Conservation (phyloP, 1,139 yeast species). For the Suhomyces ambrosiae region DNA sequence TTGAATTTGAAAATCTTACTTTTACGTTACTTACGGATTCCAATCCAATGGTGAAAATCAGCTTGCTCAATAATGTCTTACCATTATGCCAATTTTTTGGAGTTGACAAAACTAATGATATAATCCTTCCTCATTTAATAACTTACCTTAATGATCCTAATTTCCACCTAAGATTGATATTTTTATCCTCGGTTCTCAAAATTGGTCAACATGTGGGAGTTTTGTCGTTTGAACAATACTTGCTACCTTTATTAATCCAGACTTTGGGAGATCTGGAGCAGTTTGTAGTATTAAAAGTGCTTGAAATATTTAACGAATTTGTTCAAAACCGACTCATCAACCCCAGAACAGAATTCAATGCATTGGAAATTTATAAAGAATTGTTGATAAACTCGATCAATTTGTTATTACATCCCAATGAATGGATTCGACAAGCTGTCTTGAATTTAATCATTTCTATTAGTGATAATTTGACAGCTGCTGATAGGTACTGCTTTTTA, state of each 20-base stretch:
- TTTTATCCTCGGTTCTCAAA: constrained; percentile 75
- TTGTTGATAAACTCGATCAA: constrained; percentile 32
- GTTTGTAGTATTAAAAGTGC: constrained; percentile 72
- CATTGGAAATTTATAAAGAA: constrained; percentile 44
- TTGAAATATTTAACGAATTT: constrained; percentile 59
- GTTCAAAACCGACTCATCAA: constrained; percentile 37
- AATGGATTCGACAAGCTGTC: constrained; percentile 77
- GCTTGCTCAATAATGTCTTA: constrained; percentile 66
- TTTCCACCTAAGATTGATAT: constrained; percentile 64
- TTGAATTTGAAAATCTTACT: constrained; percentile 64
- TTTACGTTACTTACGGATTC: constrained; percentile 69
- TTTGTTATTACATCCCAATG: constrained; percentile 77
- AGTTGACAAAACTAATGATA: constrained; percentile 82
- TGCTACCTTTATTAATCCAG: constrained; percentile 80
- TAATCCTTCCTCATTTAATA: constrained; percentile 84
- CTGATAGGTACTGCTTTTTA: constrained; percentile 80
- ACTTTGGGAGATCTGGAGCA: constrained; percentile 84
- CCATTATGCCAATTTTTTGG: constrained; percentile 85
- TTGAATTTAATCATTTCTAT: constrained; percentile 63
- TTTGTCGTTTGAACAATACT: constrained; percentile 80
- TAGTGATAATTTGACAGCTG: constrained; percentile 63
- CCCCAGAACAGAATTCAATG: constrained; percentile 43
- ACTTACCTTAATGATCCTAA: constrained; percentile 86
- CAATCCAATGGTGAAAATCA: constrained; percentile 64
- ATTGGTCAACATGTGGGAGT: constrained; percentile 82